Evolutionary conservation across 1,284 basidiomycete species (phyloP).

Genomic region (Exsudoporus floridanus): DNA sequence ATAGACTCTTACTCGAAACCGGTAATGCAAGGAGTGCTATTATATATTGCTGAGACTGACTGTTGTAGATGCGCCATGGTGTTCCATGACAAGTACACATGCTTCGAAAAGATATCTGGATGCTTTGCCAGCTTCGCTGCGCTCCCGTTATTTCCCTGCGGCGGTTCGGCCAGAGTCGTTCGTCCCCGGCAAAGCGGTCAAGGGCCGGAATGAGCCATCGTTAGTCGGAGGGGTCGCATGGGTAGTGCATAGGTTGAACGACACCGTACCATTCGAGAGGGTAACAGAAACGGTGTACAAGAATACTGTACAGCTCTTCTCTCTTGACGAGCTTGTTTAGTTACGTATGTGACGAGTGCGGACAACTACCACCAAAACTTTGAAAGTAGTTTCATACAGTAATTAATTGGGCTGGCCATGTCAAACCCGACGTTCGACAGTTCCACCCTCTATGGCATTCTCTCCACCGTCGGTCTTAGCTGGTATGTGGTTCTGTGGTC

Average conservation of each 20-base stretch:
- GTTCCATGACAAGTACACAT: constrained; percentile 74
- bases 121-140: constrained; percentile 50
- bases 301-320: constrained; percentile 69
- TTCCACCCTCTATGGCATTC: constrained; percentile 7
- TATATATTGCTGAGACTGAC: constrained; percentile 1
- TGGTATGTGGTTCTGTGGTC: constrained; percentile 79
- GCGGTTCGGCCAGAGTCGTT: constrained; percentile 70
- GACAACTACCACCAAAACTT: neutral
- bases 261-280: constrained; percentile 55
- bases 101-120: constrained; percentile 64
- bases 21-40: constrained; percentile 40
- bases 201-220: constrained; percentile 82
- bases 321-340: constrained; percentile 41
- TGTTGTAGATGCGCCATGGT: constrained; percentile 77
- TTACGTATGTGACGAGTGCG: constrained; percentile 5
- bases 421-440: constrained; percentile 8
- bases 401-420: constrained; percentile 11
- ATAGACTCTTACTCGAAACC: constrained; percentile 78
- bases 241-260: constrained; percentile 63
- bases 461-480: constrained; percentile 51
- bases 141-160: constrained; percentile 52
- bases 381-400: neutral
- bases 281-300: constrained; percentile 62
- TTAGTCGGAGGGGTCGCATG: constrained; percentile 77
- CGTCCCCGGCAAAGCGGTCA: constrained; percentile 62